Evolutionary conservation across 176 grass and related monocot species (phyloP), one percentile per base, ranked within the genome.

Genomic region (Typha latifolia): DNA sequence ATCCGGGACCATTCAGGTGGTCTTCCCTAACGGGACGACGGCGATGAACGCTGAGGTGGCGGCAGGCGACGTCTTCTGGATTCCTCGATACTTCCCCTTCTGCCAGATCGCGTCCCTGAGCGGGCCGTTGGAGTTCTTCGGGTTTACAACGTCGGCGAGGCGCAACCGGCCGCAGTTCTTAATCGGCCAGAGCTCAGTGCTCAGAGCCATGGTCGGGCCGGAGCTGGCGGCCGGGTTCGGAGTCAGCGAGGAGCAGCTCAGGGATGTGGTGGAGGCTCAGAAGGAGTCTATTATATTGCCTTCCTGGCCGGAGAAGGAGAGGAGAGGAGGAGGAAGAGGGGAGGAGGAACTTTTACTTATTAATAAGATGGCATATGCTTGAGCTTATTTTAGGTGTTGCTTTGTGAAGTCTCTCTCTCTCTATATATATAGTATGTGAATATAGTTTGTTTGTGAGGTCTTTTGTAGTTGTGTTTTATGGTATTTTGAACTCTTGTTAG

Each of bases 21-120:
- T 82, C 49, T 89, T 76, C 69, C 94, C 94, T 50, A 97, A 92
- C 66, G 94, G 94, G 24, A 78, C 89, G 20, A 68, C 78, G 3
- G 89, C 89, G 48, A 90, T 85, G 94, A 84, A 80, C 59, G 81
- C 81, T 18, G 11, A 19, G 70, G 76, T 93, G 72, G 53, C 62
- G 11, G 61, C 68, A 26, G 86, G 89, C 48, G 89, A 93, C 56
- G 89, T 87, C 67, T 97, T 97, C 70, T 87, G 75, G 75, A 87
- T 97, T 69, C 94, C 94, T 26, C 94, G 83, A 56, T 90, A 78
- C 78, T 90, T 90, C 81, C 85, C 86, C 0, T 97, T 97, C 78
- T 89, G 81, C 32, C 94, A 97, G 69, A 78, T 97, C 49, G 89
- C 94, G 22, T 80, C 89, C 16, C 83, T 56, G 1, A 66, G 29